Evolutionary conservation across 208 protist species (phyloP).

Genomic region (Blastocrithidia nonstop): DNA sequence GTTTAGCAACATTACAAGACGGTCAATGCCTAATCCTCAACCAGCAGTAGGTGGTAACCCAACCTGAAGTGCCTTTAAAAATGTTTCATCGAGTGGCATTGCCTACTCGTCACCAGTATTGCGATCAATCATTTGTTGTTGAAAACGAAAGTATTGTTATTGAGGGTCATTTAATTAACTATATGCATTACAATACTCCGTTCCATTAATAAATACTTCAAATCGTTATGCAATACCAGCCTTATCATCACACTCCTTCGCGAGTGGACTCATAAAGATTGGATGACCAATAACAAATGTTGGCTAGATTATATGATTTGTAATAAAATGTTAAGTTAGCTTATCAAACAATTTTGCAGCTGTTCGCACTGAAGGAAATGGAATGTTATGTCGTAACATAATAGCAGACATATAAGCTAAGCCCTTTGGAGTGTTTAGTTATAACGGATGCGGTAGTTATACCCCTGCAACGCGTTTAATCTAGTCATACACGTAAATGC

Average conservation of each 20-base stretch:
- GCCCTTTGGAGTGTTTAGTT: conserved; percentile 61
- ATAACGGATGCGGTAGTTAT: conserved; percentile 47
- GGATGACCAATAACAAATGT: conserved; percentile 94
- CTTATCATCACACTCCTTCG: conserved; percentile 63
- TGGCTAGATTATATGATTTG: conserved; percentile 78
- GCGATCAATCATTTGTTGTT: conserved; percentile 79
- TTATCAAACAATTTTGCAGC: conserved; percentile 85
- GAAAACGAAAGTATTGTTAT: conserved; percentile 90
- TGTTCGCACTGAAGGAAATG: conserved; percentile 66
- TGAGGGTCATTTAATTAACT: conserved; percentile 93
- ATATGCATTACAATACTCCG: conserved; percentile 94
- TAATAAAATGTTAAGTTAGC: conserved; percentile 87
- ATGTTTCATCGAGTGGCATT: conserved; percentile 84
- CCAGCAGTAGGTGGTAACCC: conserved; percentile 91
- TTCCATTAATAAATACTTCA: conserved; percentile 90
- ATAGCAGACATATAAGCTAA: conserved; percentile 73
- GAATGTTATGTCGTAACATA: conserved; percentile 74
- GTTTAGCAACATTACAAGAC: conserved; percentile 89
- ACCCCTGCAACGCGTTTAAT: conserved; percentile 60
- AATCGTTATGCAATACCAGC: conserved; percentile 89
- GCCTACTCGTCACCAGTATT: conserved; percentile 88
- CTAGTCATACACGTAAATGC: conserved; percentile 78
- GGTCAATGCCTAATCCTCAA: conserved; percentile 93
- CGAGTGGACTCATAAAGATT: conserved; percentile 83
- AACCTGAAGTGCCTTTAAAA: conserved; percentile 88